Evolutionary conservation across 1,284 basidiomycete species (phyloP), one percentile per base, ranked within the genome.

Genomic region (Ustilago bromivora): DNA sequence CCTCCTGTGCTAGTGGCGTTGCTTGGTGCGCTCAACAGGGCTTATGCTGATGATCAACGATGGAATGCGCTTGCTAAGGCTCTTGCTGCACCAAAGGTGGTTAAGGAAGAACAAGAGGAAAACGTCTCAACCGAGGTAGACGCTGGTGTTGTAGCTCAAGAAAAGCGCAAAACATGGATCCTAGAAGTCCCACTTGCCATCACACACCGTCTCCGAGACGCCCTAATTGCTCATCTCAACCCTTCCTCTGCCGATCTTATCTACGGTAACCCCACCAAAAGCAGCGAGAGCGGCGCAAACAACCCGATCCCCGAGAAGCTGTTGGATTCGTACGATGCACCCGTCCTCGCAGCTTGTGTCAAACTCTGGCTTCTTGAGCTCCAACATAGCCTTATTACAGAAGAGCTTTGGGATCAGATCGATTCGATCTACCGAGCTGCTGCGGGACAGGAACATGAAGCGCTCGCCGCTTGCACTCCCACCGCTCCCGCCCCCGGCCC

Each of bases 91-190:
- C 31, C 59, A 4, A 56, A n/a, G 17, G 49, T 62, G 28, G 17
- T 35, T 12, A 35, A 32, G 1, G 61, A 62, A 3, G 61, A 43
- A 31, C 54, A 34, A n/a, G 35, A 41, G 1, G 46, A 60, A 5
- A 41, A 34, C 13, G 3, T 53, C 15, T 8, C 65, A 63, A 63
- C 53, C 9, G 46, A 61, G 23, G 62, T 28, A 9, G 65, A 72
- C 12, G 49, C 35, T 23, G 53, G 38, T 12, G 55, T 75, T 28
- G 38, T 57, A n/a, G 71, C 58, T 28, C 49, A 82, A 91, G 96
- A 96, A 86, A 92, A 91, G 85, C 91, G 96, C 73, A 94, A 92
- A 87, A 89, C 91, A 1, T 98, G 95, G 96, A 93, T 98, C 71
- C 96, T 97, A 78, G 89, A 90, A 71, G 87, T 87, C 35, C 81